Base-by-base conservation (phyloP, 805 yeast genomes). In the Cyberlindnera mycetangii region DNA sequence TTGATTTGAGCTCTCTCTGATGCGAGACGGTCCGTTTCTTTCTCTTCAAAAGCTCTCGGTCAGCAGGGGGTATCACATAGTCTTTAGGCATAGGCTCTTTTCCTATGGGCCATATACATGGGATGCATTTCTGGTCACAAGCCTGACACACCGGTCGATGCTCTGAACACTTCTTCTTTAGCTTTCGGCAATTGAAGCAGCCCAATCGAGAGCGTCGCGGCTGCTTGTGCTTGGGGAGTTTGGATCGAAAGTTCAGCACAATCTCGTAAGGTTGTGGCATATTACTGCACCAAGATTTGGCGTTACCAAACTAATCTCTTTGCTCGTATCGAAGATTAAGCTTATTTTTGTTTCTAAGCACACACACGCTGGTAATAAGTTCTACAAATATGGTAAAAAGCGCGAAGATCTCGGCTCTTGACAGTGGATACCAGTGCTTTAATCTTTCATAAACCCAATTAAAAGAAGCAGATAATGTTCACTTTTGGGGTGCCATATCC, bases 101-200 rank as follows among this genome's bases (percentile, higher is more conserved):
- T 5, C 48, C 43, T 10, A 43, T 39, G 6, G 62, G 62, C 61
- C 62, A 56, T 1, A 48, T 46, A 42, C 54, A 69, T 43, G 34
- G 59, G 53, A 58, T 46, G 16, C 55, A 46, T 49, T 71, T 70
- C 7, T 60, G 48, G 10, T 56, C 39, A 52, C 82, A 76, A 37
- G 69, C 70, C 9, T 66, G 61, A 47, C 75, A 69, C 45, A 54
- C 52, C 7, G 75, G 74, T 42, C 61, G 70, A 17, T 58, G 62
- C 53, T 78, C 82, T 51, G 78, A 82, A 60, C 86, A 81, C 67
- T 80, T 81, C 68, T 81, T 72, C 67, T 81, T 80, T 54, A 85
- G 70, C 55, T 74, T 75, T 34, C 85, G 70, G 58, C 87, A 45
- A 42, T 45, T 45, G 48, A 45, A 45, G 17, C 48, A 45, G 4